Evolutionary conservation across 495 filamentous ascomycete species (phyloP).

Genomic region (Staphylotrichum longicolle): DNA sequence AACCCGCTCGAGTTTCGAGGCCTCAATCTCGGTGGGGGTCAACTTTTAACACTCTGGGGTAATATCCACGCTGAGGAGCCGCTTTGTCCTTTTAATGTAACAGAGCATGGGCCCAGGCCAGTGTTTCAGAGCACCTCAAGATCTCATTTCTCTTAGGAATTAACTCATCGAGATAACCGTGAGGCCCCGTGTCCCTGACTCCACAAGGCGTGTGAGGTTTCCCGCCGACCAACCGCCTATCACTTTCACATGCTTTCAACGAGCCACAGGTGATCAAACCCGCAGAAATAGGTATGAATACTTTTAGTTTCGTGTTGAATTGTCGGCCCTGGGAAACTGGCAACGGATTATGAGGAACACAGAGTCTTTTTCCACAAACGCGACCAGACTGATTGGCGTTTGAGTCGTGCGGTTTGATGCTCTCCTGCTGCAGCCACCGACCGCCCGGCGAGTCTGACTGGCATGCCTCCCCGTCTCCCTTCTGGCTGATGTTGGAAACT

Average conservation of each 20-base stretch:
- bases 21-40: conserved; percentile 1
- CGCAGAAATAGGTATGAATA: not conserved
- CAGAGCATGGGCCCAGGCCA: not conserved
- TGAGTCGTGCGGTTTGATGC: not conserved
- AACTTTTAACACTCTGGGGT: not conserved
- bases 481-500: too few species aligned
- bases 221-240: too few species aligned
- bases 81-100: not conserved
- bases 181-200: too few species aligned
- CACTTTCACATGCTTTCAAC: too few species aligned
- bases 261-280: too few species aligned
- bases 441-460: not conserved
- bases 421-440: conserved; percentile 3
- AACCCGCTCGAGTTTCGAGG: not conserved
- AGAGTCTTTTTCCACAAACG: not conserved
- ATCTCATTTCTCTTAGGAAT: too few species aligned
- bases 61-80: conserved; percentile 4
- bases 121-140: too few species aligned
- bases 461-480: too few species aligned
- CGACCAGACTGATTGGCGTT: conserved; percentile 1
- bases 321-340: conserved; percentile 7
- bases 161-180: too few species aligned
- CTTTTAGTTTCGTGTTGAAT: conserved; percentile 2
- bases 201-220: too few species aligned
- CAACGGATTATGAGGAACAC: not conserved